Evolutionary conservation across 345 rosid species (phyloP), one percentile per base, ranked within the genome.

Genomic region (Salix arbutifolia): DNA sequence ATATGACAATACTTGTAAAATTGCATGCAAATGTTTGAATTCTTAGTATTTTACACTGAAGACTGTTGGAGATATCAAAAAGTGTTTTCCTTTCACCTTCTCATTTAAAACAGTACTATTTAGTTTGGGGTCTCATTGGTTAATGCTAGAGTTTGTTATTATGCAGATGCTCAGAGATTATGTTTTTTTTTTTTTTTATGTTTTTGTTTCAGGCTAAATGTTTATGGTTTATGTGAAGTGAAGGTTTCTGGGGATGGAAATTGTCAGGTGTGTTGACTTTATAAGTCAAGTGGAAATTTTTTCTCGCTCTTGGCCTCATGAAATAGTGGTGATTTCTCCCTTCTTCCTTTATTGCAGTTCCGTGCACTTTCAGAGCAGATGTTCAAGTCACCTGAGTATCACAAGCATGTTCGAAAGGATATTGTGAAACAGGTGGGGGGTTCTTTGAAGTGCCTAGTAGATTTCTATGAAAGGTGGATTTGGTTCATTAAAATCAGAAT

Each of bases 221-320:
- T 85, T 75, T 91, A 92, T 85, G 91, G 97, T 76, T 83, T 95
- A 74, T 88, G 69, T 74, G 99, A 95, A 87, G 88, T 91, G 76
- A 93, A 91, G 83, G 97, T 95, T 80, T 90, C 95, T 25, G 97
- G 99, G 64, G 99, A 95, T 81, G 99, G 99, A 74, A 95, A 95
- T 79, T 95, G 99, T 78, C 99, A 92, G 97, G 98, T 92, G 84
- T 37, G 48, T 44, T 13, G 56, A 64, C 46, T 67, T 61, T 37
- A 18, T n/a, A 68, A 58, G 58, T 46, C 73, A 78, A 25, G 35
- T 71, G 56, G 75, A 44, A 61, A 30, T 66, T 16, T 70, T 86
- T 65, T 44, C 38, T 60, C 52, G 10, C 25, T 9, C 17, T 71
- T 25, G 23, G 18, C 64, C 18, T 64, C 5, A 48, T 31, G 61